Percentiles rank a stretch among this genome's conserved stretches.
These are phyloP conservation scores for Spiromastix sp. DNA, from an alignment of 2,329 filamentous ascomycete species.

Conservation along the genomic window DNA sequence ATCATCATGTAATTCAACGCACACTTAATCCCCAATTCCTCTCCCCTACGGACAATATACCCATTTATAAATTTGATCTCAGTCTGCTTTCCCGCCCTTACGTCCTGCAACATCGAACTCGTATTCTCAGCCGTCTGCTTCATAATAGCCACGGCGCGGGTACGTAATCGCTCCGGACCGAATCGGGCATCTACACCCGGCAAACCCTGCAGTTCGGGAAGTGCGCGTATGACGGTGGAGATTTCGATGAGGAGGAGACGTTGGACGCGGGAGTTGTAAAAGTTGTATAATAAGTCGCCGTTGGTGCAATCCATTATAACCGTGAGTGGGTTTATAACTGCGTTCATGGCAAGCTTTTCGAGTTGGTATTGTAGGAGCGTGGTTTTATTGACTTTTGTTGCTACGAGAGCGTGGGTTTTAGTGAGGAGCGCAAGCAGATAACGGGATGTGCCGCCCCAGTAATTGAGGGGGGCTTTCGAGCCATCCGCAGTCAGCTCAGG, in stretches of 20 bases:
- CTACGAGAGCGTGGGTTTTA: constrained; percentile 51
- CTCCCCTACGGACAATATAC: constrained; percentile 67
- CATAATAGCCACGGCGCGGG: constrained; percentile 46
- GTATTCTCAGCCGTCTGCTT: constrained; percentile 45
- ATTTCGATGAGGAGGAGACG: constrained; percentile 66
- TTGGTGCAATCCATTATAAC: constrained; percentile 69
- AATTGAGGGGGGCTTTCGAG: constrained; percentile 2
- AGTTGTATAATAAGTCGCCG: constrained; percentile 58
- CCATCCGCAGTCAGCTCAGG: neutral
- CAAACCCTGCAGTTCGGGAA: constrained; percentile 63
- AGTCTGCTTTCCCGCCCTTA: constrained; percentile 51
- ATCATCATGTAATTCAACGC: constrained; percentile 64
- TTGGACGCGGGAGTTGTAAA: constrained; percentile 54
- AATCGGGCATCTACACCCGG: constrained; percentile 52
- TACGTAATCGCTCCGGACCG: constrained; percentile 50
- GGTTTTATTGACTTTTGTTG: constrained; percentile 46
- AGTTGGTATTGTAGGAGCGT: constrained; percentile 65
- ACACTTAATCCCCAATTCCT: constrained; percentile 60
- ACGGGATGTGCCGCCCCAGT: constrained; percentile 33
- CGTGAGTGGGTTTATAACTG: constrained; percentile 71
- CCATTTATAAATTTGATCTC: constrained; percentile 83
- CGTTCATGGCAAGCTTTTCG: constrained; percentile 64
- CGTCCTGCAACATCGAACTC: constrained; percentile 58
- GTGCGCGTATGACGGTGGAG: constrained; percentile 54
- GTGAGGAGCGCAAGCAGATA: constrained; percentile 58